Percentiles rank a stretch among this genome's conserved stretches.
Evolutionary conservation across 2,329 filamentous ascomycete species (phyloP).

Genomic region (Myriosclerotinia curreyana): DNA sequence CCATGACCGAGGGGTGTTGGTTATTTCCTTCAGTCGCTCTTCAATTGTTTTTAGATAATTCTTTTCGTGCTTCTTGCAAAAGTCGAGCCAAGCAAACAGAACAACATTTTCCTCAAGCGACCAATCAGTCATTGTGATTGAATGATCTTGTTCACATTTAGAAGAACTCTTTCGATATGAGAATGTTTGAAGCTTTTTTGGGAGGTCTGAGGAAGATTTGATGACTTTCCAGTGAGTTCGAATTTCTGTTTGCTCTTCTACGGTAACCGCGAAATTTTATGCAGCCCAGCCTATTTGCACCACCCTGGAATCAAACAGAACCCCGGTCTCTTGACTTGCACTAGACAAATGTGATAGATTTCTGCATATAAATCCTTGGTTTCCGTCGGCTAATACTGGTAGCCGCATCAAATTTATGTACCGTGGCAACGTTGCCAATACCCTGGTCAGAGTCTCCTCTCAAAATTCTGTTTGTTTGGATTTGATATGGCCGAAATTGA

Average conservation of each 20-base stretch:
- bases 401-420: not conserved
- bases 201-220: not conserved
- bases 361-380: not conserved
- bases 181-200: not conserved
- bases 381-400: not conserved
- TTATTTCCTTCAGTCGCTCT: not conserved
- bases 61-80: not conserved
- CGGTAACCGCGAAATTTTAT: not conserved
- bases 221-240: not conserved
- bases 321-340: not conserved
- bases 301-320: not conserved
- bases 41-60: constrained; percentile 5
- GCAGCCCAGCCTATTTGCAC: not conserved
- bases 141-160: not conserved
- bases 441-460: not conserved
- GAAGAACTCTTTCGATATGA: no score
- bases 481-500: no score
- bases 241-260: not conserved
- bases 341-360: not conserved
- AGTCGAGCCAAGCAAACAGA: constrained; percentile 22
- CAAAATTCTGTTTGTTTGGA: no score
- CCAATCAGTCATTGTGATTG: not conserved
- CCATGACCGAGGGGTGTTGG: not conserved
- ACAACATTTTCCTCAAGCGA: not conserved
- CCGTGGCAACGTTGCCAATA: not conserved